A percentile compares a stretch with the other conserved stretches of the same genome.
Evolutionary conservation across 768 basidiomycete species (phyloP).

Genomic region (Phanerochaete carnosa): DNA sequence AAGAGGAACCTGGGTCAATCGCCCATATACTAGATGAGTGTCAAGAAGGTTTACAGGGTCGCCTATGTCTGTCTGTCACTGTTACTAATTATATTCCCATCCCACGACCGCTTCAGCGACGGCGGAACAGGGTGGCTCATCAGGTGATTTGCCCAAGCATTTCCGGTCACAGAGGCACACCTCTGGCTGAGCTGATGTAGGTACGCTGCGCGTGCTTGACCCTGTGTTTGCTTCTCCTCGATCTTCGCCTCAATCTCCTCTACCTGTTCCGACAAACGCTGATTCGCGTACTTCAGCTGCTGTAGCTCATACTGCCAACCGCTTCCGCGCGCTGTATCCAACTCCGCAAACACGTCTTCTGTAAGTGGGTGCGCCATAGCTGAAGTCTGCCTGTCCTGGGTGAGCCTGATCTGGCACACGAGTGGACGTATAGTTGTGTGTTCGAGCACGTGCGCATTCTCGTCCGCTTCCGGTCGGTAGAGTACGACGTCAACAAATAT

Average conservation of each 20-base stretch:
- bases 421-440: slow-evolving; percentile 13
- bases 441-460: background rate
- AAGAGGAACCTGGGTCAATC: background rate
- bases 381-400: background rate
- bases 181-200: background rate
- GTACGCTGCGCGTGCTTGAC: background rate
- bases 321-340: slow-evolving; percentile 61
- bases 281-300: slow-evolving; percentile 73
- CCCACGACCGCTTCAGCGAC: slow-evolving; percentile 15
- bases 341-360: slow-evolving; percentile 66
- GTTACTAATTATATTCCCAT: slow-evolving; percentile 1
- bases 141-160: slow-evolving; percentile 2
- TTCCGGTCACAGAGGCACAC: background rate
- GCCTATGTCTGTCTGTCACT: background rate
- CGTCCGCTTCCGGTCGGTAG: slow-evolving; percentile 31
- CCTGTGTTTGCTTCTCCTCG: background rate
- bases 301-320: slow-evolving; percentile 95
- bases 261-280: slow-evolving; percentile 59
- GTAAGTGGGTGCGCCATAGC: slow-evolving; percentile 13
- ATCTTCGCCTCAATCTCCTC: slow-evolving; percentile 31
- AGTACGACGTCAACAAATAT: slow-evolving; percentile 33
- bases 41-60: too few relatives aligned
- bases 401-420: slow-evolving; percentile 26
- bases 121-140: slow-evolving; percentile 1
- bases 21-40: too few relatives aligned